Conservation (phyloP, 306 rosid genomes). For the Cicer cuneatum region DNA sequence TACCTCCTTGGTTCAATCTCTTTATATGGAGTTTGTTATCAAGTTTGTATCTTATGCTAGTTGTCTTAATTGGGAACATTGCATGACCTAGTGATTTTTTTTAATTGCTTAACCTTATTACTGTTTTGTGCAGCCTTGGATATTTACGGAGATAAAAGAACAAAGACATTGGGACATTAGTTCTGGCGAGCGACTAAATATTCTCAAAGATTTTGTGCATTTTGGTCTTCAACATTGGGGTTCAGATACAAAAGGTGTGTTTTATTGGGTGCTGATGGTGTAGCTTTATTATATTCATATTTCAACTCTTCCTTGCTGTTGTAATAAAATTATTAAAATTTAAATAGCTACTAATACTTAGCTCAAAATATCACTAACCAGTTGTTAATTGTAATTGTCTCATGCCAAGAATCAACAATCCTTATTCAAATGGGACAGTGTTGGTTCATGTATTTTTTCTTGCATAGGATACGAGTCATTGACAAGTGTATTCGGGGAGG, state of each 20-base stretch:
- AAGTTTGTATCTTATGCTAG: constrained; percentile 25
- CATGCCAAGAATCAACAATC: neutral
- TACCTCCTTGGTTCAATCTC: constrained; percentile 39
- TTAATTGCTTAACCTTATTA: constrained; percentile 14
- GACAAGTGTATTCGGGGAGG: constrained; percentile 12
- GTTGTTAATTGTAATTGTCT: neutral
- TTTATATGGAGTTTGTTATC: constrained; percentile 28
- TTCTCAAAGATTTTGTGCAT: constrained; percentile 75
- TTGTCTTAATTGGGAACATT: constrained; percentile 1
- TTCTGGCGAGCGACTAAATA: constrained; percentile 81
- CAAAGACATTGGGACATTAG: constrained; percentile 96
- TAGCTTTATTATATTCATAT: constrained; percentile 26
- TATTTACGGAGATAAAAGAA: constrained; percentile 93
- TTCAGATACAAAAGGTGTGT: constrained; percentile 87
- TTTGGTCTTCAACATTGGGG: constrained; percentile 97
- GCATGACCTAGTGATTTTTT: neutral
- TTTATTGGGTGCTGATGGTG: neutral
- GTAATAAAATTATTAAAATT: neutral
- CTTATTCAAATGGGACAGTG: neutral
- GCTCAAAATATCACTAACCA: neutral
- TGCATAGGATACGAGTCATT: neutral
- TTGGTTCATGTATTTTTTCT: neutral
- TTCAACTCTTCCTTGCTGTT: neutral
- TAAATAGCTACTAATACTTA: neutral
- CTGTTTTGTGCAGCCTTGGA: constrained; percentile 82